Evolutionary conservation across 2,329 filamentous ascomycete species (phyloP).

Genomic region (Penicillium sp.): DNA sequence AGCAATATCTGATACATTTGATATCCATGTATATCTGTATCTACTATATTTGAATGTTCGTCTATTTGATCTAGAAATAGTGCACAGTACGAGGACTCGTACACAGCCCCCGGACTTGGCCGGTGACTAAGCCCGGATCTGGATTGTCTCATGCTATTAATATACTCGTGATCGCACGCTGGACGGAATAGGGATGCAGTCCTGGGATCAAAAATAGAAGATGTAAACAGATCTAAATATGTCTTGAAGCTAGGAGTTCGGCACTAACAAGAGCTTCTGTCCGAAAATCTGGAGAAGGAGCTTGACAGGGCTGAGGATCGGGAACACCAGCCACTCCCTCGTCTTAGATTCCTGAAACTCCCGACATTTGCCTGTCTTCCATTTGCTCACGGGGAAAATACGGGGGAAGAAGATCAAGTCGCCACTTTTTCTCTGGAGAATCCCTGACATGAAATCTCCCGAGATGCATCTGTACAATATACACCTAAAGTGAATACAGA

Average conservation of each 20-base stretch:
- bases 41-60: too few species aligned
- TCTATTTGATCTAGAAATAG: neutral
- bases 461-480: neutral
- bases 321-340: conserved; percentile 20
- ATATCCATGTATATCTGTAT: neutral
- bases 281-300: conserved; percentile 14
- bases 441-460: conserved; percentile 13
- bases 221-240: neutral
- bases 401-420: conserved; percentile 22
- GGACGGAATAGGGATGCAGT: too few species aligned
- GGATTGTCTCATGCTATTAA: conserved; percentile 18
- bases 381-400: conserved; percentile 28
- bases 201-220: too few species aligned
- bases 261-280: conserved; percentile 1
- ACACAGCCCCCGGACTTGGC: conserved; percentile 6
- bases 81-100: neutral
- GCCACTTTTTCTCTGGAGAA: conserved; percentile 24
- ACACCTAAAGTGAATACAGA: neutral
- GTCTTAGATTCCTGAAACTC: conserved; percentile 33
- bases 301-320: conserved; percentile 26
- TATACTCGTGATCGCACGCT: neutral
- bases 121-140: conserved; percentile 11
- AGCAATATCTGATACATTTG: neutral
- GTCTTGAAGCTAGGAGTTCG: neutral
- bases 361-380: conserved; percentile 26